Conservation (phyloP, 176 grass and related monocot species). For the Carex pumila region DNA sequence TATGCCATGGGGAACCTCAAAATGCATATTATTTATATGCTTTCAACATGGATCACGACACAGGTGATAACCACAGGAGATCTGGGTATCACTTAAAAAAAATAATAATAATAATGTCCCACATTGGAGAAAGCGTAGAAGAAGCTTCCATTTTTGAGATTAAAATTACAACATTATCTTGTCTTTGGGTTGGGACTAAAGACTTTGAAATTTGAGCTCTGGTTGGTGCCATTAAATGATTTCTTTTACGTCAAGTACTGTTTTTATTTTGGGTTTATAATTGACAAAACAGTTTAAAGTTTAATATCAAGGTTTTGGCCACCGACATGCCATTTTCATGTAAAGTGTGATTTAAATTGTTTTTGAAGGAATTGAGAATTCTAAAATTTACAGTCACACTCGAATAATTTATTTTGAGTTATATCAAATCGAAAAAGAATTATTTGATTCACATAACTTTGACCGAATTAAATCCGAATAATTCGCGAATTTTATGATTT, state of each 20-base stretch:
- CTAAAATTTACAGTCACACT: too few relatives aligned
- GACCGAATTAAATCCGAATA: too few relatives aligned
- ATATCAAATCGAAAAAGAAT: too few relatives aligned
- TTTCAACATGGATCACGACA: not conserved
- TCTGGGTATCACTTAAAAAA: not conserved
- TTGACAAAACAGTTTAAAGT: not conserved
- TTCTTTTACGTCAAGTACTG: slow-evolving; percentile 6
- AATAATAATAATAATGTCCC: not conserved
- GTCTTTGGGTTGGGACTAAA: not conserved
- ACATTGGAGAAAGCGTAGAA: slow-evolving; percentile 12
- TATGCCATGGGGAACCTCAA: too few relatives aligned
- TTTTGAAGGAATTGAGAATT: not conserved
- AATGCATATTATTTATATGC: too few relatives aligned
- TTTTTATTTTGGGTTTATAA: not conserved
- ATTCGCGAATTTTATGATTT: too few relatives aligned
- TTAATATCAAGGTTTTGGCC: not conserved
- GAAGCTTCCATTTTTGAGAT: slow-evolving; percentile 7
- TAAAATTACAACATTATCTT: not conserved
- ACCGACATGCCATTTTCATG: not conserved
- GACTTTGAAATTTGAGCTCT: not conserved
- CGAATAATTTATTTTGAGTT: too few relatives aligned
- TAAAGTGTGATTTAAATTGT: not conserved
- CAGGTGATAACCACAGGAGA: not conserved
- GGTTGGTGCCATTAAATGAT: not conserved
- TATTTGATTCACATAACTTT: too few relatives aligned